Base-by-base conservation (phyloP, 257 asterid species). In the Penstemon newberryi region DNA sequence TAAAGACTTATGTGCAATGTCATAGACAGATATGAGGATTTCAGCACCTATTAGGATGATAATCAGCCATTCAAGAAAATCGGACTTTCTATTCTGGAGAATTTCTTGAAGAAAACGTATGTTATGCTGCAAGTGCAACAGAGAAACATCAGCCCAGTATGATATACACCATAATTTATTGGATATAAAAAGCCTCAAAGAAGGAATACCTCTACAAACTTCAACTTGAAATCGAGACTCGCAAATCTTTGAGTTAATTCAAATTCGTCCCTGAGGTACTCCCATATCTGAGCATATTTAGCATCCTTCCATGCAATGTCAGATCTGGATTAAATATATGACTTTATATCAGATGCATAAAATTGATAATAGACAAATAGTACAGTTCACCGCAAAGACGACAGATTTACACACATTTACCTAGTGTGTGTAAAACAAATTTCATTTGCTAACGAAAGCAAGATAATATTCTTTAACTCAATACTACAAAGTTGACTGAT, bases 301-400 rank as follows among this genome's bases (percentile, higher is more conserved):
- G 99, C 99, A 83, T 93, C 92, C 79, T 88, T 93, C 99, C 99
- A 93, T 1, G 97, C 99, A 66, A 85, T 85, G 55, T 85, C 91
- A 0, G 91, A 85, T 73, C 91, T 85, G 82, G 57, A 69, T 58
- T 49, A 8, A 2, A 38, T 38, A 65, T n/a, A 65, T 3, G 46
- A 55, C 41, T 42, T 43, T 56, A 8, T 69, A 73, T 77, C 63
- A 73, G 64, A 59, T 44, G 56, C 39, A 11, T 11, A 65, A 44
- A 12, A 1, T 11, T 6, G n/a, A 56, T 55, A 40, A 66, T 13
- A 63, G 37, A 42, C 40, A 37, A 74, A 38, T 5, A 5, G 45
- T 33, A 2, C 33, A 25, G 33, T 25, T 25, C 2, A 25, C 33
- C 33, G 33, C 33, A 25, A 1, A 25, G 33, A 25, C 33, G 33